Base-by-base conservation (phyloP, 2,329 filamentous ascomycete genomes). In the Monilinia polystroma region DNA sequence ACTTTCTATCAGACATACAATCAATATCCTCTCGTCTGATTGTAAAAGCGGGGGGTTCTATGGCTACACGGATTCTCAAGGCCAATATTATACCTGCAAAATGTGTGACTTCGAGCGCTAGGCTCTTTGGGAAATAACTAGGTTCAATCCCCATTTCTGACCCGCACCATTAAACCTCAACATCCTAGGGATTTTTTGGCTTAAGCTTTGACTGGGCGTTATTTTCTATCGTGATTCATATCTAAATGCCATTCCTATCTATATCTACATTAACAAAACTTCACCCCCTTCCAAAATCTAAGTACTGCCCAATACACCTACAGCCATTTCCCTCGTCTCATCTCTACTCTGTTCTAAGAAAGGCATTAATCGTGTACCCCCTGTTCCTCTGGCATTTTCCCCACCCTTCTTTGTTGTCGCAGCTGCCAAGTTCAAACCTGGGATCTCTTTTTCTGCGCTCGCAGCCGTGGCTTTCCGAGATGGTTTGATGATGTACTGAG, bases 291-390 rank as follows among this genome's bases (percentile, higher is more conserved):
- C 43, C 35, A 14, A 43, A 2, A 60, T 23, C 29, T 43, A 60
- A 23, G 58, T 45, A 29, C 45, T 51, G n/a, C 29, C 32, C 23
- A 60, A 55, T 1, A 66, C 26, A 18, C 43, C 32, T 16, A 66
- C 64, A 14, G 51, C 68, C n/a, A 71, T 70, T 2, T 69, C 67
- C 47, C 85, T 86, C 0, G 93, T 97, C 81, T 97, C 93, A 75
- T 97, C 92, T 23, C 94, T 83, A 4, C 91, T 89, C 78, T 96
- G 91, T 78, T 92, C 96, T 70, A 98, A 78, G 77, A 98, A 98
- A 0, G 93, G 92, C 67, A 97, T 90, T 63, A 98, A 78, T 0
- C 89, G 87, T 0, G 94, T 97, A 0, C 94, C 94, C 2, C 93
- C 93, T 0, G 93, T 97, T 0, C 94, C 94, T 0, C 89, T 89